Base-by-base conservation (phyloP, 371 early-diverging fungal genomes). In the Catenaria anguillulae region DNA sequence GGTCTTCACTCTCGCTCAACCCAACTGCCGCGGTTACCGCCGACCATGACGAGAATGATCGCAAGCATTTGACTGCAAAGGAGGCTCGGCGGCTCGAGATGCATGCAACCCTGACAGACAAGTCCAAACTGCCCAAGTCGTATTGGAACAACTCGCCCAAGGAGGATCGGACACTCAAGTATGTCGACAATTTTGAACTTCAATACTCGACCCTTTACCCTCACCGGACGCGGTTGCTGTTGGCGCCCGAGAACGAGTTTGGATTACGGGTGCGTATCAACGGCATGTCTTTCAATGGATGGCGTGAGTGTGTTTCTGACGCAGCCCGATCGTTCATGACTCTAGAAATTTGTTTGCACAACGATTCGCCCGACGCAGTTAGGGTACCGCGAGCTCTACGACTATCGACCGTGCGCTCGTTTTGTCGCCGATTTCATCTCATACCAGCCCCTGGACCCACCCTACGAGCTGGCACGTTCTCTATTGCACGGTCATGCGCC, bases 291-390 rank as follows among this genome's bases (percentile, higher is more conserved):
- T 13, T 45, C 37, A 19, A 13, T 29, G 1, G 15, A 6, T 19
- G 1, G 42, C 33, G 1, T 26, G 5, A n/a, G n/a, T n/a, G n/a
- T n/a, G n/a, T n/a, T n/a, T n/a, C n/a, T n/a, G n/a, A n/a, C n/a
- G n/a, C n/a, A n/a, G n/a, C n/a, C n/a, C n/a, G n/a, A n/a, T n/a
- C n/a, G n/a, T 21, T 34, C 23, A 54, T 24, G 24, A 64, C 31
- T 19, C n/a, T 50, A 77, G 72, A 78, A 78, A 70, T 78, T 76
- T 60, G 77, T 78, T 12, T 75, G 79, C 64, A 70, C 75, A 12
- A 73, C 73, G 1, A 69, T 78, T 33, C 62, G 79, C 33, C 75
- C 75, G 8, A 73, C 77, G 10, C 73, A 76, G 59, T 68, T 75
- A 21, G 73, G 75, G 8, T 75, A 70, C 66, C 70, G 71, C 31